phyloP scores from a whole-genome alignment of 768 basidiomycete genomes.

The Tremella fuciformis region DNA sequence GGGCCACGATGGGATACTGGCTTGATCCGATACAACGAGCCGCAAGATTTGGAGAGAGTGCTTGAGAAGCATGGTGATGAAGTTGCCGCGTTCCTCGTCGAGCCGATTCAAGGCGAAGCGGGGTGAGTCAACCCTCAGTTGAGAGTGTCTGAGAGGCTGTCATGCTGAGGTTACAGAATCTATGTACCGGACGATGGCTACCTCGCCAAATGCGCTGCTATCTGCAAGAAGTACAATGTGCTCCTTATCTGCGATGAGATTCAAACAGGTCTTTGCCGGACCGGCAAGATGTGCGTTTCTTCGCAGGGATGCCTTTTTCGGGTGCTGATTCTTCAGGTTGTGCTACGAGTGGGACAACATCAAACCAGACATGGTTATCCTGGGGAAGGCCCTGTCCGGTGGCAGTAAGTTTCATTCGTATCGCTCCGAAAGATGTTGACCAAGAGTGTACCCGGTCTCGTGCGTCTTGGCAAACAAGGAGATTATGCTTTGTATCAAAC shows the following conservation, averaged over 20 bases:
- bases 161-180: constrained; percentile 60
- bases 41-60: constrained; percentile 76
- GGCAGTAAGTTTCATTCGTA: constrained; percentile 62
- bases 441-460: constrained; percentile 89
- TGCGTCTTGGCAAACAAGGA: constrained; percentile 85
- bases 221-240: constrained; percentile 90
- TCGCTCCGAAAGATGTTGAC: not conserved
- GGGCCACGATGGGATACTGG: constrained; percentile 68
- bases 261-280: constrained; percentile 92
- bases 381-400: constrained; percentile 95
- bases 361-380: constrained; percentile 83
- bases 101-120: constrained; percentile 99
- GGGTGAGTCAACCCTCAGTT: constrained; percentile 63
- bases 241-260: constrained; percentile 98
- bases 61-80: constrained; percentile 74
- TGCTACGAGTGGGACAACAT: constrained; percentile 82
- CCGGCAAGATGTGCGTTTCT: constrained; percentile 70
- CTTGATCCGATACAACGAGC: constrained; percentile 76
- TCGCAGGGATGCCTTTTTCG: not conserved
- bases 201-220: constrained; percentile 66
- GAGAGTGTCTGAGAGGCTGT: not conserved
- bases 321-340: constrained; percentile 53
- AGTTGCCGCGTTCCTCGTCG: constrained; percentile 89
- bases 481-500: constrained; percentile 90
- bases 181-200: constrained; percentile 89